Evolutionary conservation across 2,329 filamentous ascomycete genomes (phyloP).

Genomic region (Ophiocordyceps polyrhachis-furcata): DNA sequence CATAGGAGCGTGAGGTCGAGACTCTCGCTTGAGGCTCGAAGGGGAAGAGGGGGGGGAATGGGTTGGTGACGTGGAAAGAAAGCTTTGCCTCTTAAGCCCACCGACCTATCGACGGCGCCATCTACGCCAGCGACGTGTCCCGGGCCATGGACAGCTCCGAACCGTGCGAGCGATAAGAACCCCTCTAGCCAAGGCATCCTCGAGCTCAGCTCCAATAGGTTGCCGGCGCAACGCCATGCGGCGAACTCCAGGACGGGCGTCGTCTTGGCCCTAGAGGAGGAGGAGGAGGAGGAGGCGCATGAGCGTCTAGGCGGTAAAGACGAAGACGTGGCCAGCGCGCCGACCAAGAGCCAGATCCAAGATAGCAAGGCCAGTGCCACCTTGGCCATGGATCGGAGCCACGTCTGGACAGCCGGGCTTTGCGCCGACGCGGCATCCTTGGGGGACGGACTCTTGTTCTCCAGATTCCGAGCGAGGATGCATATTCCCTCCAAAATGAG

Average conservation of each 20-base stretch:
- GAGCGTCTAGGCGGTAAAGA: slow-evolving; percentile 37
- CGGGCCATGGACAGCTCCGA: slow-evolving; percentile 53
- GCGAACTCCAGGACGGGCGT: slow-evolving; percentile 59
- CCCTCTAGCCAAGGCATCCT: slow-evolving; percentile 88
- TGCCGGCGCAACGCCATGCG: slow-evolving; percentile 55
- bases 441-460: too few relatives aligned
- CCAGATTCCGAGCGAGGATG: too few relatives aligned
- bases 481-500: slow-evolving; percentile 71
- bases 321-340: slow-evolving; percentile 46
- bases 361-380: slow-evolving; percentile 36
- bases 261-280: slow-evolving; percentile 19
- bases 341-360: slow-evolving; percentile 45
- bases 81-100: too few relatives aligned
- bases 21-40: too few relatives aligned
- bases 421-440: too few relatives aligned
- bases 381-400: slow-evolving; percentile 32
- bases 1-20: too few relatives aligned
- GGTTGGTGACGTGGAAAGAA: too few relatives aligned
- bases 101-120: slow-evolving; percentile 82
- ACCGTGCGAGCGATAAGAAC: slow-evolving; percentile 55
- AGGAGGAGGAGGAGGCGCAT: background rate
- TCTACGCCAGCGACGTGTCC: slow-evolving; percentile 57
- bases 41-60: too few relatives aligned
- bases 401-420: background rate
- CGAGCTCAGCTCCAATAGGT: slow-evolving; percentile 51